phyloP scores from a whole-genome alignment of 2,329 filamentous ascomycete genomes.

The Phyllosticta ampelicida region DNA sequence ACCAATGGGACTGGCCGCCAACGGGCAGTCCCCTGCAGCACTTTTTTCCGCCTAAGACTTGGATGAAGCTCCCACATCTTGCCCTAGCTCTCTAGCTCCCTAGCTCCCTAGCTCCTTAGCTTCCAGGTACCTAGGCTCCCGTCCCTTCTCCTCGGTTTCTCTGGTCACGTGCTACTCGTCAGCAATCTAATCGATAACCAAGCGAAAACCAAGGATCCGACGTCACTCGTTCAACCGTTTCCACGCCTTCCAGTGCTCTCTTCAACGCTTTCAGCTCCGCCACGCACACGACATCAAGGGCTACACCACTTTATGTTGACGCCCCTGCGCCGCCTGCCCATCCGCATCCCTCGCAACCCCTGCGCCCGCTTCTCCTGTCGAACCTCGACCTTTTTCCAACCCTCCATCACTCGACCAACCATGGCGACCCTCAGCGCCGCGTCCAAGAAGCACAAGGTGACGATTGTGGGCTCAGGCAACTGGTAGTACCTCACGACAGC shows the following conservation, averaged over 20 bases:
- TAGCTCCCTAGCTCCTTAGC: too few relatives aligned
- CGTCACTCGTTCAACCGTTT: slow-evolving; percentile 9
- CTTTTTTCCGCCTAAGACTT: background rate
- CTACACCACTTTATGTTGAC: slow-evolving; percentile 1
- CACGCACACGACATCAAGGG: background rate
- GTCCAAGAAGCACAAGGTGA: slow-evolving; percentile 78
- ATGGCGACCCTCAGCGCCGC: slow-evolving; percentile 42
- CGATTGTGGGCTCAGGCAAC: slow-evolving; percentile 90
- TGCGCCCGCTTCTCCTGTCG: background rate
- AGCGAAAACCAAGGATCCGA: background rate
- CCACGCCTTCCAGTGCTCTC: background rate
- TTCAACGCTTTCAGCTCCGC: slow-evolving; percentile 6
- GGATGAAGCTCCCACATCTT: slow-evolving; percentile 5
- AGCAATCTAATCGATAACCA: slow-evolving; percentile 4
- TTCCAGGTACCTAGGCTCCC: too few relatives aligned
- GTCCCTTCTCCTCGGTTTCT: slow-evolving; percentile 1
- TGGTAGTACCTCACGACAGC: slow-evolving; percentile 48
- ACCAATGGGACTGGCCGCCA: slow-evolving; percentile 1
- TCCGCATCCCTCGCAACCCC: slow-evolving; percentile 8
- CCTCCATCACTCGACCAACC: slow-evolving; percentile 11
- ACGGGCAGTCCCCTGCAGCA: background rate
- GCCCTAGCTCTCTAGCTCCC: too few relatives aligned
- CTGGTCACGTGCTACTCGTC: slow-evolving; percentile 5
- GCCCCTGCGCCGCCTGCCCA: slow-evolving; percentile 13
- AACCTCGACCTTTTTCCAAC: slow-evolving; percentile 1